Percentiles rank a stretch among this genome's conserved stretches.
Evolutionary conservation across 2,329 filamentous ascomycete species (phyloP).

Genomic region (Colletotrichum cuscutae): DNA sequence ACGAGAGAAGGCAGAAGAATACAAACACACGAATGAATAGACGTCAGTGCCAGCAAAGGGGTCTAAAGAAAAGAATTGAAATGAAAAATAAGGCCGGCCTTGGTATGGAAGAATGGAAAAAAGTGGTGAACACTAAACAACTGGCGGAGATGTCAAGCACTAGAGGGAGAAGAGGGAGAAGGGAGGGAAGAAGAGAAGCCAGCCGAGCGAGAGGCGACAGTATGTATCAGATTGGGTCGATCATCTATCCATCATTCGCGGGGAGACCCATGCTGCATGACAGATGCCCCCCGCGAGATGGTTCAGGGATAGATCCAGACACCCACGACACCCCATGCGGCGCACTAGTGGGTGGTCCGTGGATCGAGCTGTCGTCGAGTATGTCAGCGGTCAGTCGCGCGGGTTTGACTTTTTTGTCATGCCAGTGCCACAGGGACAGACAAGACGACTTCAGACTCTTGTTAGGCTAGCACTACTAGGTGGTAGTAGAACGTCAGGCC

Average conservation of each 20-base stretch:
- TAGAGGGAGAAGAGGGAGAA: slow-evolving; percentile 26
- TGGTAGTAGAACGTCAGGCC: background rate
- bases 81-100: slow-evolving; percentile 34
- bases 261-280: slow-evolving; percentile 36
- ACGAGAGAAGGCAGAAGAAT: background rate
- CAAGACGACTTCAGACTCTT: background rate
- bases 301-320: slow-evolving; percentile 34
- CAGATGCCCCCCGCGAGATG: slow-evolving; percentile 28
- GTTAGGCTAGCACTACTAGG: background rate
- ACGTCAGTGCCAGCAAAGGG: slow-evolving; percentile 30
- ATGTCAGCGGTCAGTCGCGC: slow-evolving; percentile 20
- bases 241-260: slow-evolving; percentile 33
- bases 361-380: background rate
- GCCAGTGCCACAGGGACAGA: background rate
- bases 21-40: slow-evolving; percentile 14
- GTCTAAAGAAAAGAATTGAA: slow-evolving; percentile 32
- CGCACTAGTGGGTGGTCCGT: slow-evolving; percentile 33
- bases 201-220: slow-evolving; percentile 34
- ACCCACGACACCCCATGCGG: slow-evolving; percentile 32
- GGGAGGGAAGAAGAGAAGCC: slow-evolving; percentile 10
- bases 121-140: slow-evolving; percentile 28
- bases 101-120: slow-evolving; percentile 30
- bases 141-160: slow-evolving; percentile 1
- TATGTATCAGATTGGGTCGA: slow-evolving; percentile 37
- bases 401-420: slow-evolving; percentile 17